Evolutionary conservation across 768 basidiomycete genomes (phyloP).

Genomic region (Lenzites betulinus): DNA sequence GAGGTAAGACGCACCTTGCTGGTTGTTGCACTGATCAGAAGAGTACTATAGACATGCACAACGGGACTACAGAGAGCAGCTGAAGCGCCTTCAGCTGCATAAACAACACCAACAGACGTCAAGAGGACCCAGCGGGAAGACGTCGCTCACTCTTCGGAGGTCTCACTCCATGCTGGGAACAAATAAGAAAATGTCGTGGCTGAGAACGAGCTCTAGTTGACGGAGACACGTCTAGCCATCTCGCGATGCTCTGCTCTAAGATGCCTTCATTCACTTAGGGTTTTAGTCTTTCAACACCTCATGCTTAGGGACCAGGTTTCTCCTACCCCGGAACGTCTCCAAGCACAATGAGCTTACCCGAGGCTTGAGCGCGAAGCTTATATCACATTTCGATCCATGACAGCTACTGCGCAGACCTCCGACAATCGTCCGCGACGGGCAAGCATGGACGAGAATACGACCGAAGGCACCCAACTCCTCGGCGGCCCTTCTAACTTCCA

Average conservation of each 20-base stretch:
- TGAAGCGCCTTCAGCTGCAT: no score
- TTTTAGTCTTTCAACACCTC: neutral
- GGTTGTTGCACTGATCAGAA: no score
- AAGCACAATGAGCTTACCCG: neutral
- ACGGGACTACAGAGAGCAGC: no score
- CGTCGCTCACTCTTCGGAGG: constrained; percentile 22
- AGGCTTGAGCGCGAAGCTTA: neutral
- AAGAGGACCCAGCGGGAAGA: constrained; percentile 9
- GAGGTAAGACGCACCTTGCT: no score
- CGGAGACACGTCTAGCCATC: no score
- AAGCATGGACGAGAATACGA: neutral
- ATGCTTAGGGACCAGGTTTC: neutral
- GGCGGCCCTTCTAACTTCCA: constrained; percentile 7
- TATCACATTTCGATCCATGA: neutral
- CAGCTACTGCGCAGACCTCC: neutral
- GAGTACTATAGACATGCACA: no score
- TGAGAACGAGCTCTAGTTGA: neutral
- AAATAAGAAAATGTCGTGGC: neutral
- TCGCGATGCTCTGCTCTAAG: neutral
- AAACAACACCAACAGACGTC: neutral
- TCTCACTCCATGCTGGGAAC: constrained; percentile 19
- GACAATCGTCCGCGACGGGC: constrained; percentile 12
- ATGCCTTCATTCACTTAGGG: neutral
- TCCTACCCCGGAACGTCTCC: no score
- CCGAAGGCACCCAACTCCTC: constrained; percentile 5